A percentile compares a stretch with the other conserved stretches of the same genome.
phyloP scores from a whole-genome alignment of 2,329 filamentous ascomycete species.

The Pyricularia pennisetigena region DNA sequence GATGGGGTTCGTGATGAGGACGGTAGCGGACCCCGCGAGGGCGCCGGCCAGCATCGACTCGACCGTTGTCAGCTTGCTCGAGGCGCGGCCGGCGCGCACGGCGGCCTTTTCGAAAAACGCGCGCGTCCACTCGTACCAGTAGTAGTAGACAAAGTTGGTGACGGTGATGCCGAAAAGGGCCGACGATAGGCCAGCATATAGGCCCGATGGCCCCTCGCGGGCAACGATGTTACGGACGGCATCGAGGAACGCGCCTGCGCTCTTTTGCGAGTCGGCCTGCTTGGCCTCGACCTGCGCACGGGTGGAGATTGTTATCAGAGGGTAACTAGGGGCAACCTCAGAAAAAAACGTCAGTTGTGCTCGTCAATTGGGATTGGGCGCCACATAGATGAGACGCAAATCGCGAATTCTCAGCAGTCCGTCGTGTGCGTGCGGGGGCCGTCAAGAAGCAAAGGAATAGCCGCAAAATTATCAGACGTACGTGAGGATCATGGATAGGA shows the following conservation, averaged over 20 bases:
- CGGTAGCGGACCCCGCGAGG: constrained; percentile 85
- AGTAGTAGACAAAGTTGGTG: constrained; percentile 99
- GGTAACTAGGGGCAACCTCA: constrained; percentile 53
- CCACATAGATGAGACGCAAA: background rate
- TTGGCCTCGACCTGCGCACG: constrained; percentile 96
- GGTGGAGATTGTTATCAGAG: constrained; percentile 93
- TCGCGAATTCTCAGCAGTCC: background rate
- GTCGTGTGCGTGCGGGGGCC: background rate
- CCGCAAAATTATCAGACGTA: constrained; percentile 28
- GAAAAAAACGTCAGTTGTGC: constrained; percentile 4
- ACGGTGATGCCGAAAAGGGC: constrained; percentile 96
- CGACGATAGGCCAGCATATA: constrained; percentile 89
- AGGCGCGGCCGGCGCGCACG: constrained; percentile 56
- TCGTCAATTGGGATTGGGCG: constrained; percentile 3
- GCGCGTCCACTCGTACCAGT: constrained; percentile 98
- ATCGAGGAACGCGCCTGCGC: constrained; percentile 72
- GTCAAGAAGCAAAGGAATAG: background rate
- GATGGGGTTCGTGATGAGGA: constrained; percentile 95
- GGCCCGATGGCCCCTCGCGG: constrained; percentile 77
- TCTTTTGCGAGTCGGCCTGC: constrained; percentile 47
- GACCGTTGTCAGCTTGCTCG: constrained; percentile 76
- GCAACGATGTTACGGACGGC: constrained; percentile 81
- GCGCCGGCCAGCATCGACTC: constrained; percentile 95
- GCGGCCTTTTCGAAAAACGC: constrained; percentile 77
- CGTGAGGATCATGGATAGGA: constrained; percentile 93